A percentile compares a stretch with the other conserved stretches of the same genome.
Evolutionary conservation across 2,329 filamentous ascomycete species (phyloP).

Genomic region (Leptodontidium sp.): DNA sequence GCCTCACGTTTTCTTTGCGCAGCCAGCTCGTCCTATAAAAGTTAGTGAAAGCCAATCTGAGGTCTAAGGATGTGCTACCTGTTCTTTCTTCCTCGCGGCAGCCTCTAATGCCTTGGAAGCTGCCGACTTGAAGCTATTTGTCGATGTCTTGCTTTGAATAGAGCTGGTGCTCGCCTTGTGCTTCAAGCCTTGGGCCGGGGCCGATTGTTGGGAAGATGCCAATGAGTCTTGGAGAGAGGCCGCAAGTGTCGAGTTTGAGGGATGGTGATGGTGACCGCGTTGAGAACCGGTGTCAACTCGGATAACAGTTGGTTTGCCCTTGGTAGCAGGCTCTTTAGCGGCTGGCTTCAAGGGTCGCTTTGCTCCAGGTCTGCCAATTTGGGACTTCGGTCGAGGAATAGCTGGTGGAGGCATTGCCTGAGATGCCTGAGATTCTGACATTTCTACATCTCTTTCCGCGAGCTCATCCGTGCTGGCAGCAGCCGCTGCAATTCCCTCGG

Average conservation of each 20-base stretch:
- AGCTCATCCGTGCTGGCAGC: slow-evolving; percentile 47
- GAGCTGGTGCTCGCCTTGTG: slow-evolving; percentile 69
- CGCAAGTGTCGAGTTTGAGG: slow-evolving; percentile 64
- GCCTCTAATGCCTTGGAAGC: slow-evolving; percentile 74
- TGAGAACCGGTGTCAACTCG: slow-evolving; percentile 74
- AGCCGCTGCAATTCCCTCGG: slow-evolving; percentile 45
- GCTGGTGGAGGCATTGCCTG: slow-evolving; percentile 67
- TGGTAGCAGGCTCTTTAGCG: slow-evolving; percentile 64
- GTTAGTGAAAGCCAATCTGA: not conserved
- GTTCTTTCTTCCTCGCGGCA: slow-evolving; percentile 83
- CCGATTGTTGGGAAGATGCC: slow-evolving; percentile 51
- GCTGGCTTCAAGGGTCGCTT: slow-evolving; percentile 67
- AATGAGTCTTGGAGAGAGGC: slow-evolving; percentile 66
- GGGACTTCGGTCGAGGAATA: slow-evolving; percentile 59
- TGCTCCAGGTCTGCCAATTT: slow-evolving; percentile 57
- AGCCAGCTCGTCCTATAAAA: slow-evolving; percentile 73
- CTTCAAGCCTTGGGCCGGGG: slow-evolving; percentile 58
- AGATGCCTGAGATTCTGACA: slow-evolving; percentile 59
- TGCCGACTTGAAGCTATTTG: slow-evolving; percentile 72
- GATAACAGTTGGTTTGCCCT: slow-evolving; percentile 74
- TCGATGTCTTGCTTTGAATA: slow-evolving; percentile 50
- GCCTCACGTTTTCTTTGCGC: slow-evolving; percentile 80
- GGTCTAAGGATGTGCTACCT: slow-evolving; percentile 49
- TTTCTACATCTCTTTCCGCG: slow-evolving; percentile 58
- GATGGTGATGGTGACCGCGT: slow-evolving; percentile 68